Base-by-base conservation (phyloP, 2,329 filamentous ascomycete genomes). In the Cordyceps cicadae region DNA sequence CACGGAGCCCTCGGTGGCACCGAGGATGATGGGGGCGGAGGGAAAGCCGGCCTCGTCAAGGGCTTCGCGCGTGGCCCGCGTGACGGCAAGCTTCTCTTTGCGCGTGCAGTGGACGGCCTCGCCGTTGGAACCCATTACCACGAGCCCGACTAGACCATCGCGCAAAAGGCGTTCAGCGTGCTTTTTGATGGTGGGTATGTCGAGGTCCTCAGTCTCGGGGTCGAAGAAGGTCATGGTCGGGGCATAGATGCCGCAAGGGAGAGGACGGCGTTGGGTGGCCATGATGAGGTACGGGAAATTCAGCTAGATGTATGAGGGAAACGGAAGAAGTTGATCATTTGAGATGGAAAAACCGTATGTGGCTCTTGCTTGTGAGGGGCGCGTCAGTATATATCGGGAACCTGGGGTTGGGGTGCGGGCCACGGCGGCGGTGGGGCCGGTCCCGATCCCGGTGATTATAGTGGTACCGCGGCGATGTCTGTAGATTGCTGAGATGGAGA, bases 151-250 rank as follows among this genome's bases (percentile, higher is more conserved):
- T 12, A 96, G 84, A 9, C 92, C 92, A 62, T 85, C 88, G 70
- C 86, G 79, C 45, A 87, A 88, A 53, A 96, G 84, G 53, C 90
- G 87, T 66, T 89, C 84, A 26, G 89, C 88, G 71, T 96, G 91
- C 70, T 83, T 87, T 75, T 90, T 89, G 76, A 94, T 89, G 62
- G 83, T 83, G 41, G 88, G 80, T 64, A 92, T 85, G 70, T 96
- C 91, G 68, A 96, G 81, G 54, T 94, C 89, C 75, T 96, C 91
- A 51, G 89, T 94, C 65, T 87, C 82, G 7, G 87, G 81, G 75
- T 93, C 79, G 79, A 96, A 96, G 74, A 96, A 95, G 69, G 90
- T 95, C 86, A 94, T 90, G 63, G 89, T 93, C 29, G 91, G 91
- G 63, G 89, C 89, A 74, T 94, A 95, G 72, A 94, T 92, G 71